Percentiles rank a stretch among this genome's conserved stretches.
These are phyloP conservation scores for Xylariaceae sp. DNA, from an alignment of 2,329 filamentous ascomycete genomes.

Conservation along the genomic window DNA sequence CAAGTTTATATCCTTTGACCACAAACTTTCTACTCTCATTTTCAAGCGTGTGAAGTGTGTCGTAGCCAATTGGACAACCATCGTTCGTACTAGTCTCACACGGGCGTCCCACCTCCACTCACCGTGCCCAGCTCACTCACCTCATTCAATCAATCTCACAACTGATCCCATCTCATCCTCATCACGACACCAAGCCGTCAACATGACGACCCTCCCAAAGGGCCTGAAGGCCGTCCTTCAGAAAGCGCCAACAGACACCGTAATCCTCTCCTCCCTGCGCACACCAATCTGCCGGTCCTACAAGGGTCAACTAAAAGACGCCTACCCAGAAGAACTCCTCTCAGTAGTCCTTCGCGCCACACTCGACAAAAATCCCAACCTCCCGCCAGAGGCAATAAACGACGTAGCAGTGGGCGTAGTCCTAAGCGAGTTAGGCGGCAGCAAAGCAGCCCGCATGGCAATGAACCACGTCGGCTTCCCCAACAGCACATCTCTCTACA, in stretches of 20 bases:
- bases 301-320: constrained; percentile 80
- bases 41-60: no score
- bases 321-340: constrained; percentile 88
- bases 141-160: no score
- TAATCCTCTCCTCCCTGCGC: constrained; percentile 86
- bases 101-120: no score
- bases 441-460: constrained; percentile 88
- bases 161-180: no score
- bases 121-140: no score
- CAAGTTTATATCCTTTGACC: no score
- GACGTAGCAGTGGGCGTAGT: constrained; percentile 88
- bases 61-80: no score
- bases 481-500: constrained; percentile 72
- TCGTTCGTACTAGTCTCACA: no score
- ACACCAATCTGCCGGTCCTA: constrained; percentile 82
- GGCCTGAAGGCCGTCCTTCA: constrained; percentile 71
- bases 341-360: constrained; percentile 65
- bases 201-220: constrained; percentile 37
- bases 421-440: constrained; percentile 84
- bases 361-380: constrained; percentile 67
- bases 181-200: no score
- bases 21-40: no score
- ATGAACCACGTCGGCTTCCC: constrained; percentile 80
- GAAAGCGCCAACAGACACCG: constrained; percentile 77
- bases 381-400: constrained; percentile 65